Evolutionary conservation across 2,329 filamentous ascomycete genomes (phyloP), one percentile per base, ranked within the genome.

Genomic region (Pseudocercospora pini-densiflorae): DNA sequence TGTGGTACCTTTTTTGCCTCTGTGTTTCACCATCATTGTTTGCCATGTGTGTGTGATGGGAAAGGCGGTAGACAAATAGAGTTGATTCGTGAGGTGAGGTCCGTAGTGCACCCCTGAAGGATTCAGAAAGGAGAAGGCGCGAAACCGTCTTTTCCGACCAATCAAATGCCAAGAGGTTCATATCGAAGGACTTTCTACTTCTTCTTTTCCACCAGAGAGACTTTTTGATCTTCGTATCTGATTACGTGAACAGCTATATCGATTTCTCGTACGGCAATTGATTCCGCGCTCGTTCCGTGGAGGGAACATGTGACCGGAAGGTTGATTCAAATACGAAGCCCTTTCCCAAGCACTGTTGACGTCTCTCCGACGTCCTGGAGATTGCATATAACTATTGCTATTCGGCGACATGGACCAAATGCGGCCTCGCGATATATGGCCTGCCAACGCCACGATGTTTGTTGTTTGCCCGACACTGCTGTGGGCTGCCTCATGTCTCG

Each of bases 31-130:
- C 21, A 54, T 29, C 16, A 21, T 27, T 29, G 51, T 54, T 54
- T 54, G 51, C 51, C 51, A 54, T 54, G 51, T 29, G 51, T n/a
- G 51, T 14, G 51, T 54, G 51, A 54, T 16, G 51, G 51, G 24
- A 16, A 24, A 27, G 14, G 51, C 51, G 51, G n/a, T 23, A 54
- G 12, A 9, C 10, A 21, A 29, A 24, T n/a, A 16, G 51, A 27
- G 9, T 8, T 54, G 51, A 54, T 54, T 54, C 51, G 51, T 8
- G 21, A 29, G 24, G 51, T 54, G 51, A 54, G 12, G 24, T 53
- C 49, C 10, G 1, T 10, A 53, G 23, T 23, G 12, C 23, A 19
- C 49, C 19, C 19, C 49, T 27, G 23, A 27, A 24, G 49, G 21
- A 16, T 23, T 23, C 19, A 51, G 24, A 24, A 24, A 24, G 49